A percentile compares a stretch with the other conserved stretches of the same genome.
phyloP scores from a whole-genome alignment of 345 rosid species.

The Syzygium aromaticum region DNA sequence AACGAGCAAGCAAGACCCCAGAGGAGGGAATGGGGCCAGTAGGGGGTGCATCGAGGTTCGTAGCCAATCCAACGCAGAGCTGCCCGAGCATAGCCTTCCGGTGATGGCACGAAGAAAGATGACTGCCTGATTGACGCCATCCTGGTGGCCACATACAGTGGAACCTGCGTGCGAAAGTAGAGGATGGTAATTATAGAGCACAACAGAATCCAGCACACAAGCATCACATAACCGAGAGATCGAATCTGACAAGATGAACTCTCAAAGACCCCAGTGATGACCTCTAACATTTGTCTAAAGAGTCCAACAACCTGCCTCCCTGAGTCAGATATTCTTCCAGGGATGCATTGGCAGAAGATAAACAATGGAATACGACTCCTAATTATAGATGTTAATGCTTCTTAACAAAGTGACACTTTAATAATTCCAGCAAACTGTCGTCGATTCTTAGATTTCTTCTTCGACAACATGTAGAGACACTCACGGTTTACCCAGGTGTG shows the following conservation, averaged over 20 bases:
- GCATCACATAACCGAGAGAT: neutral
- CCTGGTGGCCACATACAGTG: slow-evolving; percentile 39
- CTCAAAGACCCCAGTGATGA: neutral
- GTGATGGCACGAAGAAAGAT: slow-evolving; percentile 35
- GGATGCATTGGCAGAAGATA: neutral
- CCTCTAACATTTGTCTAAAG: neutral
- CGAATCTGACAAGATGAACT: neutral
- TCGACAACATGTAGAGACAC: accelerated
- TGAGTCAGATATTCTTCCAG: neutral
- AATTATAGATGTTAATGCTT: neutral
- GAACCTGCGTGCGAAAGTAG: slow-evolving; percentile 16
- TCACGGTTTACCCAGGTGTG: neutral
- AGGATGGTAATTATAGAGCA: neutral
- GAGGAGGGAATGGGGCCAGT: slow-evolving; percentile 43
- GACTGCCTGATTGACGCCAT: slow-evolving; percentile 44
- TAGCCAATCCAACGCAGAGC: slow-evolving; percentile 31
- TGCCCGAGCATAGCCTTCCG: slow-evolving; percentile 34
- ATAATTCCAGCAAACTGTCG: neutral
- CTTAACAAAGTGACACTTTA: neutral
- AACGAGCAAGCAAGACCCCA: slow-evolving; percentile 17
- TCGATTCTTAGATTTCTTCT: neutral
- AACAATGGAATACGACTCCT: neutral
- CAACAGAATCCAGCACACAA: neutral
- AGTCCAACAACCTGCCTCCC: neutral
- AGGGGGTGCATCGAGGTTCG: slow-evolving; percentile 39